These are phyloP conservation scores for Bacidia rubella DNA, from an alignment of 495 filamentous ascomycete genomes.

Conservation along the genomic window DNA sequence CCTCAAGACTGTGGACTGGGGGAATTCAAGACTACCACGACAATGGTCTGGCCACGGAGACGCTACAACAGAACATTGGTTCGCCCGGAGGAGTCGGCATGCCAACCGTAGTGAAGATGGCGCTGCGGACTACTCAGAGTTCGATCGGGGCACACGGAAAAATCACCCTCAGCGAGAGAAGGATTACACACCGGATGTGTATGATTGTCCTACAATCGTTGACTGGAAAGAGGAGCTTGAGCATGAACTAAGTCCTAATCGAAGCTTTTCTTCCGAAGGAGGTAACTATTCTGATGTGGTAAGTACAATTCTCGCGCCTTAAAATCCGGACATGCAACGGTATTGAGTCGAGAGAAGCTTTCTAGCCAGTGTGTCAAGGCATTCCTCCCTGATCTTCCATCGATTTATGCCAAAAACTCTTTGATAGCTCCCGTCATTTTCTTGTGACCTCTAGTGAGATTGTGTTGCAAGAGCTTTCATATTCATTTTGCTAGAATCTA, in stretches of 20 bases:
- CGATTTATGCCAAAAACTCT: too few relatives aligned
- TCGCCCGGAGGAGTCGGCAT: constrained; percentile 52
- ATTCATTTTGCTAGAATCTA: too few relatives aligned
- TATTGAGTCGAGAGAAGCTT: too few relatives aligned
- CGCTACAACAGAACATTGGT: constrained; percentile 46
- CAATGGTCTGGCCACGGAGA: constrained; percentile 15
- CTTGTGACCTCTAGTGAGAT: too few relatives aligned
- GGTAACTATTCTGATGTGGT: background rate
- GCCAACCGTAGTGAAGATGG: constrained; percentile 36
- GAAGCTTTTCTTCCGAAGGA: background rate
- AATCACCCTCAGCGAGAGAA: constrained; percentile 55
- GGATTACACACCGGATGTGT: constrained; percentile 49
- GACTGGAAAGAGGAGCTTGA: constrained; percentile 15
- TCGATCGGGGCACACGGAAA: constrained; percentile 42
- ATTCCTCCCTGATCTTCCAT: too few relatives aligned
- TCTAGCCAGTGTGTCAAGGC: too few relatives aligned
- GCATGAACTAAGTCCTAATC: background rate
- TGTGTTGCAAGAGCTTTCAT: too few relatives aligned
- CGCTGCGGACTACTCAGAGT: constrained; percentile 54
- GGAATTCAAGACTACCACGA: constrained; percentile 11
- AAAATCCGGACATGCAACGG: too few relatives aligned
- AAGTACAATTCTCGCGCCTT: too few relatives aligned
- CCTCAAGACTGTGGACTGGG: constrained; percentile 11
- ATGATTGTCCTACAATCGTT: constrained; percentile 15
- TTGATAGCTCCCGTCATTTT: too few relatives aligned